phyloP scores from a whole-genome alignment of 2,329 filamentous ascomycete species.

The Diatrype stigma region DNA sequence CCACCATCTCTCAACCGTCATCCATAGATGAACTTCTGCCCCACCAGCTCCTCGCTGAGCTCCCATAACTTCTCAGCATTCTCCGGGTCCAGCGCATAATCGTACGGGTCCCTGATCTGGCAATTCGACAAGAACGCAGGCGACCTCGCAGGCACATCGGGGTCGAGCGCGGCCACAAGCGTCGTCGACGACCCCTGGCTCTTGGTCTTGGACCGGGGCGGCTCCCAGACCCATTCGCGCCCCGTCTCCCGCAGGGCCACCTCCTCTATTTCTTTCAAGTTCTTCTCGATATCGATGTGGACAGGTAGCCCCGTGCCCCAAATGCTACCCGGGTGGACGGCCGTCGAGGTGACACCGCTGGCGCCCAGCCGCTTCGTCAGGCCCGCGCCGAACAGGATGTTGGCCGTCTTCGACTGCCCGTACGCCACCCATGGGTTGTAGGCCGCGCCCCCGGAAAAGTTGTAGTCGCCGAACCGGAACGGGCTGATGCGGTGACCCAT shows the following conservation, averaged over 20 bases:
- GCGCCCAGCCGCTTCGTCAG: slow-evolving; percentile 13
- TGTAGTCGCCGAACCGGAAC: slow-evolving; percentile 35
- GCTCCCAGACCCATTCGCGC: not conserved
- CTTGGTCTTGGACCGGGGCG: slow-evolving; percentile 24
- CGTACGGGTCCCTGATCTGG: slow-evolving; percentile 27
- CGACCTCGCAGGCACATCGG: slow-evolving; percentile 22
- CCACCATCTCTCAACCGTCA: too few relatives aligned
- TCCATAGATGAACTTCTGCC: slow-evolving; percentile 10
- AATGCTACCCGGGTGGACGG: slow-evolving; percentile 27
- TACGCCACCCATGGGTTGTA: slow-evolving; percentile 38
- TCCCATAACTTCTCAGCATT: slow-evolving; percentile 37
- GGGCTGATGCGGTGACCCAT: slow-evolving; percentile 32
- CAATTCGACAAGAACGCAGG: slow-evolving; percentile 29
- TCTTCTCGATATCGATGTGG: not conserved
- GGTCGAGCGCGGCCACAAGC: slow-evolving; percentile 35
- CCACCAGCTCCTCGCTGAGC: slow-evolving; percentile 37
- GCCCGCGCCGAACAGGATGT: slow-evolving; percentile 34
- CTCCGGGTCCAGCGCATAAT: slow-evolving; percentile 26
- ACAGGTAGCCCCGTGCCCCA: slow-evolving; percentile 2
- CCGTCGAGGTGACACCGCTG: slow-evolving; percentile 22
- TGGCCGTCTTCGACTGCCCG: slow-evolving; percentile 41
- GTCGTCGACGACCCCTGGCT: slow-evolving; percentile 33
- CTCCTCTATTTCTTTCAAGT: not conserved
- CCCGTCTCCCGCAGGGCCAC: not conserved
- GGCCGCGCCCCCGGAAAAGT: slow-evolving; percentile 26